Evolutionary conservation across 768 basidiomycete genomes (phyloP).

Genomic region (Lentinus tigrinus): DNA sequence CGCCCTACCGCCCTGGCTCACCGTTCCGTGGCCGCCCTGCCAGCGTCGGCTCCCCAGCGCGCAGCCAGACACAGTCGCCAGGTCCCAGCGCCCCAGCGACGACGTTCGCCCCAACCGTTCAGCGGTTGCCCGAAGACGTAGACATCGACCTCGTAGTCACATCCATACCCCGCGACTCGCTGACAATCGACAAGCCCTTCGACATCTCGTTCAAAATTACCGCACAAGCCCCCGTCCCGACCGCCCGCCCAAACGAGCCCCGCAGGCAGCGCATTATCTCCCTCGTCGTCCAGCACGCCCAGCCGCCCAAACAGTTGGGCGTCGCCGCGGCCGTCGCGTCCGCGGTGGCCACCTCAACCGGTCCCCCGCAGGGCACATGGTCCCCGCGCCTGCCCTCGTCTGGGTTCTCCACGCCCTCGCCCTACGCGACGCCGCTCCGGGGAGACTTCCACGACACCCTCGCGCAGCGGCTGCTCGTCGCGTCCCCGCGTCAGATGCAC

Average conservation of each 20-base stretch:
- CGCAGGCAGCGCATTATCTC: slow-evolving; percentile 40
- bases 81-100: slow-evolving; percentile 22
- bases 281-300: slow-evolving; percentile 68
- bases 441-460: slow-evolving; percentile 48
- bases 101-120: slow-evolving; percentile 31
- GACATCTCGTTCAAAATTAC: slow-evolving; percentile 52
- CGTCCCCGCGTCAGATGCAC: slow-evolving; percentile 36
- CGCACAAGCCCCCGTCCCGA: slow-evolving; percentile 45
- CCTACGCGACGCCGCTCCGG: slow-evolving; percentile 39
- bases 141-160: slow-evolving; percentile 59
- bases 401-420: slow-evolving; percentile 52
- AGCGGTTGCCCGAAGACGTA: slow-evolving; percentile 36
- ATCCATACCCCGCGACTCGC: slow-evolving; percentile 42
- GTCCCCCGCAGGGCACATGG: slow-evolving; percentile 25
- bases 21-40: slow-evolving; percentile 36
- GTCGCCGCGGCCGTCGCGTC: slow-evolving; percentile 20
- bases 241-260: slow-evolving; percentile 25
- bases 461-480: slow-evolving; percentile 48
- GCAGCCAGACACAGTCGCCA: slow-evolving; percentile 24
- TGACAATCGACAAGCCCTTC: slow-evolving; percentile 60
- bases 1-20: slow-evolving; percentile 44
- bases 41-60: slow-evolving; percentile 14
- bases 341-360: slow-evolving; percentile 6
- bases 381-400: slow-evolving; percentile 44
- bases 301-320: slow-evolving; percentile 33